phyloP scores from a whole-genome alignment of 2,329 filamentous ascomycete species.

The Daldinia sp. region DNA sequence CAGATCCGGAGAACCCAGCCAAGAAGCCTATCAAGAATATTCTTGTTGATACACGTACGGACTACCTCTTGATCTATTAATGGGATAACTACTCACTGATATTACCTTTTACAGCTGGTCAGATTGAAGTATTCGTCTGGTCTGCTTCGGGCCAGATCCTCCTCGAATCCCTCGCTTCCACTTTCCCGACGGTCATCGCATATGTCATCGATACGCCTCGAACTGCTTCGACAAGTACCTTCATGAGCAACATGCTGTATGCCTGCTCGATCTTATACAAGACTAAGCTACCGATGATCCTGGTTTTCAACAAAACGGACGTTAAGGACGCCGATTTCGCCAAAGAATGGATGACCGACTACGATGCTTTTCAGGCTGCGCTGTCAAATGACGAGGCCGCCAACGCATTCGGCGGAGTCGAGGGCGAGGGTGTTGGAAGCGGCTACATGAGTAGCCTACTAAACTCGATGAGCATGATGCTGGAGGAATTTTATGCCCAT shows the following conservation, averaged over 20 bases:
- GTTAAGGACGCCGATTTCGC: conserved; percentile 90
- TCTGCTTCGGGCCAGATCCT: conserved; percentile 94
- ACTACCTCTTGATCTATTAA: background rate
- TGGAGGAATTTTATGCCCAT: conserved; percentile 97
- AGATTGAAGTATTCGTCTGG: conserved; percentile 99
- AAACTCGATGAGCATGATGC: conserved; percentile 97
- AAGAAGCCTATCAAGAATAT: conserved; percentile 79
- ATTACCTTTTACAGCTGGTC: conserved; percentile 64
- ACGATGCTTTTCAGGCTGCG: conserved; percentile 92
- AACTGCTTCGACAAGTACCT: conserved; percentile 90
- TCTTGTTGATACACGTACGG: conserved; percentile 81
- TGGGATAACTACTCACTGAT: conserved; percentile 7
- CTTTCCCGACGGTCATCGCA: conserved; percentile 95
- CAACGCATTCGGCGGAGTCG: conserved; percentile 77
- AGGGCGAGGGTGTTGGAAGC: conserved; percentile 76
- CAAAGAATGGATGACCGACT: conserved; percentile 99
- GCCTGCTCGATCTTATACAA: conserved; percentile 99
- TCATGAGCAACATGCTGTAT: conserved; percentile 99
- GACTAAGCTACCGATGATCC: conserved; percentile 96
- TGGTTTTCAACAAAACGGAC: conserved; percentile 99
- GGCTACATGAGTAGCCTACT: conserved; percentile 96
- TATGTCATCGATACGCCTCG: conserved; percentile 98
- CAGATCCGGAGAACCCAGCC: conserved; percentile 66
- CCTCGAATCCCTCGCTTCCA: conserved; percentile 89
- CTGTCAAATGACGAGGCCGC: conserved; percentile 80